Base-by-base conservation (phyloP, 2,329 filamentous ascomycete species). In the Cryphonectria naterciae region DNA sequence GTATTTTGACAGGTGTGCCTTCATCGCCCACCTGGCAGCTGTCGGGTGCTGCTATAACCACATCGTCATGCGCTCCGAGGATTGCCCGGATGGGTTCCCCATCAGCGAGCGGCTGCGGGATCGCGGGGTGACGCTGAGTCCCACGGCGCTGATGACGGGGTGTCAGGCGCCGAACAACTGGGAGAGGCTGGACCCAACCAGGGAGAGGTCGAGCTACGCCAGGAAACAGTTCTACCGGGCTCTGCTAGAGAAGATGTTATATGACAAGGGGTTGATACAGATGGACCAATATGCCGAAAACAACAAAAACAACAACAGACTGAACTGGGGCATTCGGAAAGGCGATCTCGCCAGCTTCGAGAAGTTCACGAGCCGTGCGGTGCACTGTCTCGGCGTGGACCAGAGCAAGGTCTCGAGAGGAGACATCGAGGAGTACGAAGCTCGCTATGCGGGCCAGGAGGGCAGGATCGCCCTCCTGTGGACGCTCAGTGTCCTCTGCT, bases 21-120 rank as follows among this genome's bases (percentile, higher is more conserved):
- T 70, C 13, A 75, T 80, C 46, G 66, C 72, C 1, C 67, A 70
- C 22, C 67, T 80, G 2, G 78, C 74, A 0, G 77, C 76, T 1
- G 73, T 80, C 5, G 78, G 78, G 1, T 80, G 78, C 68, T 80
- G 78, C 73, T 80, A 80, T 58, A 80, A 80, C 68, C 78, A 80
- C 68, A 78, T 80, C 28, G 66, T 75, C 2, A 75, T 77, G 6
- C 74, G 70, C 10, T 79, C 84, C 1, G 77, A 79, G 6, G 70
- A 78, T 52, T 81, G 82, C 22, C 81, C 82, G 0, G 75, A 78
- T 8, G 80, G 80, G 25, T 78, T 79, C 22, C 75, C 77, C 22
- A 80, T 87, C 68, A 85, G 82, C 2, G 74, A 77, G 0, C 78
- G 61, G 17, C 61, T 80, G 41, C 73, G 76, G 32, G 43, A 43